Percentiles rank a stretch among this genome's conserved stretches.
Evolutionary conservation across 2,329 filamentous ascomycete species (phyloP).

Genomic region (Ceratocystis colombiana): DNA sequence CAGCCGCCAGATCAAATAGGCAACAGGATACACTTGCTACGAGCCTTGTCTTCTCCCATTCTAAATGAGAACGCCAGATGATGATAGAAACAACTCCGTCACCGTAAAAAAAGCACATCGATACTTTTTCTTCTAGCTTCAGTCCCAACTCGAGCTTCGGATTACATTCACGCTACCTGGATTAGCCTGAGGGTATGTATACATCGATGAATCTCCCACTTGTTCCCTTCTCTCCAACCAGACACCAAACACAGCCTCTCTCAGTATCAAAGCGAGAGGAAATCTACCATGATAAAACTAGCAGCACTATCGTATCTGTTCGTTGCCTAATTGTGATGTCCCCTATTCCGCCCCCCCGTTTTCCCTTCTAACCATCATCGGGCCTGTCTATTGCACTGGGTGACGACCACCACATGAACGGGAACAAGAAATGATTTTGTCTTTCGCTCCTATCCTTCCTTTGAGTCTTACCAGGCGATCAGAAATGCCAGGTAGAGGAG

Average conservation of each 20-base stretch:
- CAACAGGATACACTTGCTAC: not conserved
- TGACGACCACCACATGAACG: not conserved
- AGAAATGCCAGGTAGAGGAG: not conserved
- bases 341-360: not conserved
- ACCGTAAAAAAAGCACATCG: not conserved
- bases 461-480: not conserved
- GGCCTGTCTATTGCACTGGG: not conserved
- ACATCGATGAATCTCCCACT: not conserved
- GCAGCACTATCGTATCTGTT: constrained; percentile 14
- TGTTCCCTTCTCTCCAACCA: not conserved
- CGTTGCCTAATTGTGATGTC: constrained; percentile 6
- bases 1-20: not conserved
- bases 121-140: not conserved
- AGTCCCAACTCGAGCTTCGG: not conserved
- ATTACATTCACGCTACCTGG: not conserved
- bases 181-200: constrained; percentile 1
- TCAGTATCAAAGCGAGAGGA: not conserved
- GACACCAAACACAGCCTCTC: not conserved
- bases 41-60: not conserved
- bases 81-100: not conserved
- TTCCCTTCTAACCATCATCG: constrained; percentile 8
- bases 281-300: constrained; percentile 8
- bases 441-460: not conserved
- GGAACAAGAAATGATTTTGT: not conserved
- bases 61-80: constrained; percentile 2